Evolutionary conservation across 805 yeast species (phyloP).

Genomic region (Teunomyces stri): DNA sequence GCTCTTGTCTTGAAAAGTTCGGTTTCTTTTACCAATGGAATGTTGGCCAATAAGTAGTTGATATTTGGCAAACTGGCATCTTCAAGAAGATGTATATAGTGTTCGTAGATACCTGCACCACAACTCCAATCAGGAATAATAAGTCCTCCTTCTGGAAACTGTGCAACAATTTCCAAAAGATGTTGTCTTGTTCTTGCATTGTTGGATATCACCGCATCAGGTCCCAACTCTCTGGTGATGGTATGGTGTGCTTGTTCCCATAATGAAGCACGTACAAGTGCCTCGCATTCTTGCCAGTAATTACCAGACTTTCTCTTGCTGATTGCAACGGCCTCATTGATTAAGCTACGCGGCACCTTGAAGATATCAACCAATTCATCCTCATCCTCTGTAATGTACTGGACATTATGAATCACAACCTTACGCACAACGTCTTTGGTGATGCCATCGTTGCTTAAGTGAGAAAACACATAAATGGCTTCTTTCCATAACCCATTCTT

Average conservation of each 20-base stretch:
- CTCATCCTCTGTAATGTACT: slow-evolving; percentile 25
- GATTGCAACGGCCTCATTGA: slow-evolving; percentile 62
- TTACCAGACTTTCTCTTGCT: slow-evolving; percentile 49
- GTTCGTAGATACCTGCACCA: slow-evolving; percentile 59
- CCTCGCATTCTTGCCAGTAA: slow-evolving; percentile 56
- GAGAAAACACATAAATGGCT: slow-evolving; percentile 62
- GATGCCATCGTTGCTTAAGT: slow-evolving; percentile 46
- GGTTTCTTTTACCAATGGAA: slow-evolving; percentile 40
- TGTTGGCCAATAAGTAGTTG: slow-evolving; percentile 41
- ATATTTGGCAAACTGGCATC: slow-evolving; percentile 22
- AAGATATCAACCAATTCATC: slow-evolving; percentile 37
- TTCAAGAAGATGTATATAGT: slow-evolving; percentile 39
- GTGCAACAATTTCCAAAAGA: slow-evolving; percentile 37
- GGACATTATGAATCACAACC: slow-evolving; percentile 33
- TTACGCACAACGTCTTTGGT: slow-evolving; percentile 42
- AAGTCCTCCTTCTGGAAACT: slow-evolving; percentile 42
- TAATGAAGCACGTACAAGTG: slow-evolving; percentile 58
- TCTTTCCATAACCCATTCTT: slow-evolving; percentile 50
- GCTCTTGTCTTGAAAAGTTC: slow-evolving; percentile 7
- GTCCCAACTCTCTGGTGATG: slow-evolving; percentile 63
- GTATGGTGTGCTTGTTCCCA: slow-evolving; percentile 64
- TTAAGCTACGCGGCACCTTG: slow-evolving; percentile 45
- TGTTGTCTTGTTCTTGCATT: slow-evolving; percentile 29
- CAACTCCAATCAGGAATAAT: slow-evolving; percentile 48
- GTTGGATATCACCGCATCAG: slow-evolving; percentile 59